These are phyloP conservation scores for Quercus ilex DNA, from an alignment of 306 rosid genomes.

Conservation along the genomic window DNA sequence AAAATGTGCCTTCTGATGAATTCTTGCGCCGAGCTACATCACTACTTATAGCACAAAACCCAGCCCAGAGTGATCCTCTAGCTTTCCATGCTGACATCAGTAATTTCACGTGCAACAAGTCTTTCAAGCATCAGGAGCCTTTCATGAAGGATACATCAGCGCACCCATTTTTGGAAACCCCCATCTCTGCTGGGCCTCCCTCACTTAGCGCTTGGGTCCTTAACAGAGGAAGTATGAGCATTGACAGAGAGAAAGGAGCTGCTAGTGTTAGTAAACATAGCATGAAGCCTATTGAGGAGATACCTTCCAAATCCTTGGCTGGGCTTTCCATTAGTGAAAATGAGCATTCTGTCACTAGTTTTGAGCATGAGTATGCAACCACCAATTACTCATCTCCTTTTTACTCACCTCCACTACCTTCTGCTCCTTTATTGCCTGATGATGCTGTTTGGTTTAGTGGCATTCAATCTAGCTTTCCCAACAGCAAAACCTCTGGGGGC, in stretches of 20 bases:
- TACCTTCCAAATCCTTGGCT: slow-evolving; percentile 37
- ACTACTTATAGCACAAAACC: slow-evolving; percentile 77
- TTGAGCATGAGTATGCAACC: slow-evolving; percentile 28
- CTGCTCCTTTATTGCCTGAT: slow-evolving; percentile 87
- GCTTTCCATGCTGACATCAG: slow-evolving; percentile 43
- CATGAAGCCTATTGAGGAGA: slow-evolving; percentile 66
- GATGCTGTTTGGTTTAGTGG: slow-evolving; percentile 62
- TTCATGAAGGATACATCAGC: slow-evolving; percentile 37
- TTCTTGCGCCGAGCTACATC: slow-evolving; percentile 86
- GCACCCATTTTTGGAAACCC: slow-evolving; percentile 36
- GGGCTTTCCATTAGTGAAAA: slow-evolving; percentile 41
- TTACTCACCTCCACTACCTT: slow-evolving; percentile 70
- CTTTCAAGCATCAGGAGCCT: slow-evolving; percentile 45
- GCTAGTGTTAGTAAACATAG: slow-evolving; percentile 35
- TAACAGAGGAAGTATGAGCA: slow-evolving; percentile 41
- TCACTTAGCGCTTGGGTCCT: slow-evolving; percentile 95
- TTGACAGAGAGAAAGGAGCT: slow-evolving; percentile 37
- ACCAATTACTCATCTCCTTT: slow-evolving; percentile 35
- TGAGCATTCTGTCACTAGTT: slow-evolving; percentile 26
- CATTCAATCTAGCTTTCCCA: slow-evolving; percentile 30
- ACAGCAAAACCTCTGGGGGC: slow-evolving; percentile 19
- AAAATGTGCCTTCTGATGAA: slow-evolving; percentile 52
- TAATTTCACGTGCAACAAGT: slow-evolving; percentile 32
- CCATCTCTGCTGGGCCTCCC: slow-evolving; percentile 78
- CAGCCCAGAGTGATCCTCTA: slow-evolving; percentile 39